Percentiles rank a stretch among this genome's conserved stretches.
These are phyloP conservation scores for Aspergillus candidus DNA, from an alignment of 2,329 filamentous ascomycete genomes.

Conservation along the genomic window DNA sequence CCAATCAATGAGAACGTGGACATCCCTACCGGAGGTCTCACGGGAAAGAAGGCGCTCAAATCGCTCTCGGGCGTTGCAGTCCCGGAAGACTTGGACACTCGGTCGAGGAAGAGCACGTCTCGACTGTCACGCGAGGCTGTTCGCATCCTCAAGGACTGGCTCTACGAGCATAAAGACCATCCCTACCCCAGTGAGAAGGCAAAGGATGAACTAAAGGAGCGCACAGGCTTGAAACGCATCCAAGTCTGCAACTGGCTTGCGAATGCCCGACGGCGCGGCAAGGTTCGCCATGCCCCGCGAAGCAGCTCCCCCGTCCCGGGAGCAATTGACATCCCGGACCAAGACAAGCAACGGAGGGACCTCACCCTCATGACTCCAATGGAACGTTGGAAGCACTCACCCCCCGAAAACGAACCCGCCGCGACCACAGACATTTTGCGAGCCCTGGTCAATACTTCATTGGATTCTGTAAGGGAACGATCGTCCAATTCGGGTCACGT, in stretches of 20 bases:
- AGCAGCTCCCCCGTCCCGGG: slow-evolving; percentile 64
- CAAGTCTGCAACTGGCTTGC: slow-evolving; percentile 92
- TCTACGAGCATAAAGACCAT: slow-evolving; percentile 70
- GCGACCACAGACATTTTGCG: slow-evolving; percentile 58
- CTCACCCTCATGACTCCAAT: slow-evolving; percentile 54
- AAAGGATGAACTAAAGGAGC: slow-evolving; percentile 69
- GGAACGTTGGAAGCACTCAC: slow-evolving; percentile 64
- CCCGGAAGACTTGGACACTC: slow-evolving; percentile 34
- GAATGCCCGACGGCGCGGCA: slow-evolving; percentile 77
- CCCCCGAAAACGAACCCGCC: slow-evolving; percentile 64
- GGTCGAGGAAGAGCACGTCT: slow-evolving; percentile 59
- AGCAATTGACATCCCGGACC: slow-evolving; percentile 67
- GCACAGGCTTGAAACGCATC: slow-evolving; percentile 72
- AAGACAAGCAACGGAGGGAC: slow-evolving; percentile 40
- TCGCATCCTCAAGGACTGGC: slow-evolving; percentile 77
- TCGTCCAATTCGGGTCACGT: slow-evolving; percentile 27
- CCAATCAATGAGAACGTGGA: slow-evolving; percentile 40
- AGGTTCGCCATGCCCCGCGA: slow-evolving; percentile 59
- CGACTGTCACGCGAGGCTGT: slow-evolving; percentile 76
- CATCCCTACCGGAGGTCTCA: slow-evolving; percentile 33
- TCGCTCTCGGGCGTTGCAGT: slow-evolving; percentile 32
- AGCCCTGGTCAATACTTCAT: slow-evolving; percentile 47
- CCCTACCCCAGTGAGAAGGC: slow-evolving; percentile 86
- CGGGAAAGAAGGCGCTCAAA: slow-evolving; percentile 37
- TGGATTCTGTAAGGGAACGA: slow-evolving; percentile 28